phyloP scores from a whole-genome alignment of 2,329 filamentous ascomycete species.

The Chaetomium olivaceum region DNA sequence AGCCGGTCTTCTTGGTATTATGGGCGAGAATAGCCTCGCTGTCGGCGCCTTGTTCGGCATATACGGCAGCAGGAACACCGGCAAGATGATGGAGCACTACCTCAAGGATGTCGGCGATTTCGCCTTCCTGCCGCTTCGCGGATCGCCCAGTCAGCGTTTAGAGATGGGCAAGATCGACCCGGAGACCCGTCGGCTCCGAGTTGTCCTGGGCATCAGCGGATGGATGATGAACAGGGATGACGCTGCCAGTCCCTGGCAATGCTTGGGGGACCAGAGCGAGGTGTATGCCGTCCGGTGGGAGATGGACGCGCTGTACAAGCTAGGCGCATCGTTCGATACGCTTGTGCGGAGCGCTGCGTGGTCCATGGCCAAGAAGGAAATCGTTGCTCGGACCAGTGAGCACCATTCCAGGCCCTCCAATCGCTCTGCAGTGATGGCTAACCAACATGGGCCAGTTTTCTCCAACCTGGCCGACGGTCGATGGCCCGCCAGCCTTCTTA shows the following conservation, averaged over 20 bases:
- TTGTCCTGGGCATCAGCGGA: constrained; percentile 81
- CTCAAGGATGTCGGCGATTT: constrained; percentile 86
- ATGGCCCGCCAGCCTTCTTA: constrained; percentile 65
- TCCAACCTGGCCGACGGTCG: constrained; percentile 57
- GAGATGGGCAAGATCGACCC: constrained; percentile 54
- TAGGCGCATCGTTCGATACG: constrained; percentile 75
- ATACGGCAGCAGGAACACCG: constrained; percentile 81
- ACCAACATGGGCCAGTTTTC: constrained; percentile 47
- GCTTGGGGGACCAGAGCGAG: constrained; percentile 71
- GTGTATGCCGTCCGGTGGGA: constrained; percentile 86
- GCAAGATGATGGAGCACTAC: constrained; percentile 86
- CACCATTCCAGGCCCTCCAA: constrained; percentile 18
- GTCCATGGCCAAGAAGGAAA: constrained; percentile 62
- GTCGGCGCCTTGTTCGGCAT: constrained; percentile 88
- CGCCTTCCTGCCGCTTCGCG: constrained; percentile 74
- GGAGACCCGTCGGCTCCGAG: constrained; percentile 67
- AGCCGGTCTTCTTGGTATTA: constrained; percentile 74
- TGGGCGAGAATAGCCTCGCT: constrained; percentile 76
- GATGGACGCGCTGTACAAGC: constrained; percentile 70
- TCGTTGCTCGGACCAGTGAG: constrained; percentile 51
- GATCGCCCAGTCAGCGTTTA: constrained; percentile 45
- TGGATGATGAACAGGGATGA: constrained; percentile 75
- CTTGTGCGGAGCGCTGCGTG: constrained; percentile 82
- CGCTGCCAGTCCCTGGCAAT: constrained; percentile 75
- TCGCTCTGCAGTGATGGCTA: constrained; percentile 18